Evolutionary conservation across 2,329 filamentous ascomycete species (phyloP).

Genomic region (Cladophialophora yegresii): DNA sequence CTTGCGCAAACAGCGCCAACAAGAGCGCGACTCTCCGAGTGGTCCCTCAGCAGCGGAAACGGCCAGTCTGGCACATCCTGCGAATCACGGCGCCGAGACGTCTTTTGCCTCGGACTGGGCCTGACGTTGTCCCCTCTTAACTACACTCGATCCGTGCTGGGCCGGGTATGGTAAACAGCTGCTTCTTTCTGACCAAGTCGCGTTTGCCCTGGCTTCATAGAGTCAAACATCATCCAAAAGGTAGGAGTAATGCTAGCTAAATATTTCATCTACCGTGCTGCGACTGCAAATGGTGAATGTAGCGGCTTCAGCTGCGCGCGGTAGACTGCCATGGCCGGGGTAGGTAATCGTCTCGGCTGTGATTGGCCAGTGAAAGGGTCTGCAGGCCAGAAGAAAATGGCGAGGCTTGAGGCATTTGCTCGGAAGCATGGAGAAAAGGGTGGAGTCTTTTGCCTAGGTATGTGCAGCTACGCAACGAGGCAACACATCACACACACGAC

Average conservation of each 20-base stretch:
- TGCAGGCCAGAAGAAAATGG: slow-evolving; percentile 32
- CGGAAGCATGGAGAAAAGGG: slow-evolving; percentile 18
- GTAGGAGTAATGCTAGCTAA: neutral
- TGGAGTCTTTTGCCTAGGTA: slow-evolving; percentile 25
- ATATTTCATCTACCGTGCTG: neutral
- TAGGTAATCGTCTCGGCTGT: slow-evolving; percentile 24
- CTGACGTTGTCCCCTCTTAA: slow-evolving; percentile 9
- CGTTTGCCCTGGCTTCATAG: neutral
- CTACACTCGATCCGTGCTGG: neutral
- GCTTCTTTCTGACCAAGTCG: neutral
- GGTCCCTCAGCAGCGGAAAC: neutral
- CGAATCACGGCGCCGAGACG: slow-evolving; percentile 2
- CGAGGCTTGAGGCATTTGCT: slow-evolving; percentile 29
- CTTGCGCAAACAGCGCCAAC: slow-evolving; percentile 6
- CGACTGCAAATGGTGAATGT: neutral
- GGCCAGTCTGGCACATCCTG: slow-evolving; percentile 2
- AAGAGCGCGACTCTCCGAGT: slow-evolving; percentile 15
- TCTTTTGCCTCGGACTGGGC: slow-evolving; percentile 4
- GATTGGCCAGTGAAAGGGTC: slow-evolving; percentile 27
- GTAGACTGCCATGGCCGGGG: neutral
- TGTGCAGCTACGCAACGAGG: slow-evolving; percentile 6
- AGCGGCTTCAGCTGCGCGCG: no score
- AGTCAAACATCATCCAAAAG: neutral
- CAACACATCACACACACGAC: neutral
- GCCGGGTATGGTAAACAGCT: neutral